Conservation (phyloP, 768 basidiomycete species). For the Termitomyces sp. region DNA sequence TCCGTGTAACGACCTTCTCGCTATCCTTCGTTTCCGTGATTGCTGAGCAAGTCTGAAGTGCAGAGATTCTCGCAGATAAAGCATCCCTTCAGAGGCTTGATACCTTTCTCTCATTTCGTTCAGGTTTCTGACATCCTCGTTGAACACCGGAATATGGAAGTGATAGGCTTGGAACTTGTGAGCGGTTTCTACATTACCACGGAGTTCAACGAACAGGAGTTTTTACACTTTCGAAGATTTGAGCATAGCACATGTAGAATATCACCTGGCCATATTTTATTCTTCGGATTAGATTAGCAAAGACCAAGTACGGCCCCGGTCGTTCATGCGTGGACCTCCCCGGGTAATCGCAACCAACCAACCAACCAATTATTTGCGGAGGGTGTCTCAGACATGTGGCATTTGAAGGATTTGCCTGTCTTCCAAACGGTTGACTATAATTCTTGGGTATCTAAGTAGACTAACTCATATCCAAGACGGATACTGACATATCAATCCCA, state of each 20-base stretch:
- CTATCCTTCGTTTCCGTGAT: conserved; percentile 11
- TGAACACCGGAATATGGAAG: neutral
- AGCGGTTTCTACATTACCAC: conserved; percentile 4
- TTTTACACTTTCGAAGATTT: neutral
- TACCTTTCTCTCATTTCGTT: conserved; percentile 3
- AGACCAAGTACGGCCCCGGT: no score
- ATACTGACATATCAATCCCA: neutral
- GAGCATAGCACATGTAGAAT: conserved; percentile 9
- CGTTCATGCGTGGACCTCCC: no score
- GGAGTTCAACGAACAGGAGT: neutral
- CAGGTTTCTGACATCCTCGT: conserved; percentile 2
- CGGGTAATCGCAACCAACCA: no score
- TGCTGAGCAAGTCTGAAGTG: conserved; percentile 7
- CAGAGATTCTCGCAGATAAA: conserved; percentile 8
- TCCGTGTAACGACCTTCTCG: conserved; percentile 12
- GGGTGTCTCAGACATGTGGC: neutral
- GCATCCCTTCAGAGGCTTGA: conserved; percentile 5
- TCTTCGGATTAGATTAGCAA: neutral
- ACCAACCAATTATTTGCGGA: neutral
- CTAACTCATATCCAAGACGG: neutral
- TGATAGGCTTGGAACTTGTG: neutral
- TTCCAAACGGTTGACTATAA: neutral
- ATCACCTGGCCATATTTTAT: neutral
- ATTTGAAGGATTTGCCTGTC: neutral
- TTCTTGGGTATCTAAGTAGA: neutral